A percentile compares a stretch with the other conserved stretches of the same genome.
Evolutionary conservation across 306 rosid genomes (phyloP).

Genomic region (Gastrolobium bilobum): DNA sequence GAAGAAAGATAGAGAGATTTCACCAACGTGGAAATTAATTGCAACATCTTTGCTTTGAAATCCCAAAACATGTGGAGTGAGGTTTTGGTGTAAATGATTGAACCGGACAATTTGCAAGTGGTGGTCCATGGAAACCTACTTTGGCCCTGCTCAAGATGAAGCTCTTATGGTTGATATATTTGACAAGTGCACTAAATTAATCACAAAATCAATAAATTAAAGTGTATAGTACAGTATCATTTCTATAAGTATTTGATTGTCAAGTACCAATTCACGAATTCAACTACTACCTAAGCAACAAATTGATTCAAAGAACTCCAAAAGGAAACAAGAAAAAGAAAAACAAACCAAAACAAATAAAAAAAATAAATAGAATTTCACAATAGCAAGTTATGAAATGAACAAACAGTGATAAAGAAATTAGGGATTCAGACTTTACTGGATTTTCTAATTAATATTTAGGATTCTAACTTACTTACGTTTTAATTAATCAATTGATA

Average conservation of each 20-base stretch:
- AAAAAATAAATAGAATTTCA: neutral
- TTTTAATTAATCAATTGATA: neutral
- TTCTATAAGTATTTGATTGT: constrained; percentile 5
- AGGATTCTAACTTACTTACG: neutral
- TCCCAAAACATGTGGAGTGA: constrained; percentile 50
- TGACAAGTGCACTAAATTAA: constrained; percentile 15
- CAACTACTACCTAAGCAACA: neutral
- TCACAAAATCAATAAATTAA: neutral
- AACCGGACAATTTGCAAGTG: constrained; percentile 60
- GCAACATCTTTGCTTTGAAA: constrained; percentile 33
- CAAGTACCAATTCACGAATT: neutral
- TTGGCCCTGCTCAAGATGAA: constrained; percentile 27
- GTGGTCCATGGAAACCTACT: constrained; percentile 59
- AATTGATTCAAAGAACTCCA: neutral
- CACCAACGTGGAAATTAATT: constrained; percentile 22
- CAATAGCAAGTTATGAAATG: neutral
- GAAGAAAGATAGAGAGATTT: constrained; percentile 17
- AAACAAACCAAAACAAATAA: neutral
- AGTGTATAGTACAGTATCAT: neutral
- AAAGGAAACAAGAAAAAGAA: neutral
- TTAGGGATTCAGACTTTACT: no score
- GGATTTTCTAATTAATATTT: neutral
- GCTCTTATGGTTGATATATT: constrained; percentile 18
- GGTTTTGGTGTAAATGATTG: constrained; percentile 52
- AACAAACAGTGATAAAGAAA: no score